Evolutionary conservation across 1,284 basidiomycete species (phyloP), one percentile per base, ranked within the genome.

Genomic region (Rhodotorula mucilaginosa): DNA sequence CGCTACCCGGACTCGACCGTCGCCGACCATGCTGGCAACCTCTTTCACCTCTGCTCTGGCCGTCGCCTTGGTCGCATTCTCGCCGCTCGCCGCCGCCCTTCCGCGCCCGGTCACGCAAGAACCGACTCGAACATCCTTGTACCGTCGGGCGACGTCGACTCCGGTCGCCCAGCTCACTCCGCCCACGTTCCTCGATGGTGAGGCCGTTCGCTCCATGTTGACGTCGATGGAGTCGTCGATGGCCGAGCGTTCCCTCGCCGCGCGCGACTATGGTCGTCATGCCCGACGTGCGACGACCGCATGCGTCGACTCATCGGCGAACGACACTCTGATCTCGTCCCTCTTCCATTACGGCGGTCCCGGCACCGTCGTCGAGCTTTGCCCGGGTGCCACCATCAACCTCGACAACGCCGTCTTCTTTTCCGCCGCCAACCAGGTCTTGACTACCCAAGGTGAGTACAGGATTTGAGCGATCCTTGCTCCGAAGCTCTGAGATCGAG

Each of bases 381-480:
- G 84, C 74, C 83, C 83, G 0, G 78, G 80, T 13, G 78, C 80
- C 18, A 76, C 76, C n/a, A 82, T 84, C 72, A 73, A 77, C 1
- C 76, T 84, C 44, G 78, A 79, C 4, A 79, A 80, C 5, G 78
- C 83, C 2, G 82, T 85, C 74, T 76, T 82, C 68, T 84, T 84
- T 78, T 82, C 82, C 7, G 82, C 81, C 2, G 81, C 81, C 12
- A 81, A 83, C 67, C 84, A 85, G 73, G 83, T 83, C 65, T 75
- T 84, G 34, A 81, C 82, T 26, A 84, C 84, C 5, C 64, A 70
- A 34, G 73, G 70, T 68, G 49, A 18, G 64, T 64, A 21, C 4
- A 13, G 39, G 39, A 13, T 1, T 44, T 10, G 10, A 7, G 13
- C 46, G 16, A 10, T 8, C 47, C 5, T 8, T 21, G 21, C 19